These are phyloP conservation scores for Fraxinus xanthoxyloides DNA, from an alignment of 305 asterid species.

Conservation along the genomic window DNA sequence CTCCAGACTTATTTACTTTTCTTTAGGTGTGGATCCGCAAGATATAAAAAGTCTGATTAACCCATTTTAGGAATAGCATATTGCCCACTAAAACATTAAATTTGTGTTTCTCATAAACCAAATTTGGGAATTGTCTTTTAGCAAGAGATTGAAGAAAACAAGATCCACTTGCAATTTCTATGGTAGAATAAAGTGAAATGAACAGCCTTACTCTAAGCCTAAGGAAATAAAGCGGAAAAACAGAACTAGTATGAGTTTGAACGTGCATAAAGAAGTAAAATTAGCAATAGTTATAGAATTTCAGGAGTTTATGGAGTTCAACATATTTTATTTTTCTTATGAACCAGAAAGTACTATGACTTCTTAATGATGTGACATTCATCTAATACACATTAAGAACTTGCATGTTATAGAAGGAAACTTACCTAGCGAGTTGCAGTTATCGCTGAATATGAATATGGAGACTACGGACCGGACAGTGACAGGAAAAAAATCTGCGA, in stretches of 20 bases:
- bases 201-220: not conserved
- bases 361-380: not conserved
- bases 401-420: not conserved
- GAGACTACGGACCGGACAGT: not conserved
- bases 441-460: not conserved
- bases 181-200: not conserved
- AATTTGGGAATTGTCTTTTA: not conserved
- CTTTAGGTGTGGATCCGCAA: not conserved
- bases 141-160: not conserved
- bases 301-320: not conserved
- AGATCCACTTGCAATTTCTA: not conserved
- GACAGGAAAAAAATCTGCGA: not conserved
- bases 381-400: not conserved
- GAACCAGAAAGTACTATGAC: not conserved
- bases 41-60: not conserved
- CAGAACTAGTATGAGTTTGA: not conserved
- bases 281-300: not conserved
- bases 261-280: not conserved
- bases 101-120: not conserved
- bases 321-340: not conserved
- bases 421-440: not conserved
- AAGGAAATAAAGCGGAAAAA: not conserved
- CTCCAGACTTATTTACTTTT: too few relatives aligned
- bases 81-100: not conserved
- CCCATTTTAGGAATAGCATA: not conserved